These are phyloP conservation scores for Tolypocladium amazonense DNA, from an alignment of 2,329 filamentous ascomycete genomes.

Conservation along the genomic window DNA sequence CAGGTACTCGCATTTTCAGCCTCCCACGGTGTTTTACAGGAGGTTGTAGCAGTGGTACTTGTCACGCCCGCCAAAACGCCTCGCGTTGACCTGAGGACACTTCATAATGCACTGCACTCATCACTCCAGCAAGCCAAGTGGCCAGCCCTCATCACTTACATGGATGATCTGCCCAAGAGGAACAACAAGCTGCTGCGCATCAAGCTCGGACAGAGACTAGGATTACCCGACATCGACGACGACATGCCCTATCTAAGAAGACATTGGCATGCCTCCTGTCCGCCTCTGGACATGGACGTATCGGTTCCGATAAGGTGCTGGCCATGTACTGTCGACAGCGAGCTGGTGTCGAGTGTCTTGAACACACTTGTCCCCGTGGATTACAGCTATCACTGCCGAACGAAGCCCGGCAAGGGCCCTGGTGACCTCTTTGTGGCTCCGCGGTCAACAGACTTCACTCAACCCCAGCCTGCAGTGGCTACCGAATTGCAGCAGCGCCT, in stretches of 20 bases:
- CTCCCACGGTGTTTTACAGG: constrained; percentile 40
- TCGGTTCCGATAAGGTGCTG: constrained; percentile 25
- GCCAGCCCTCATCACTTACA: constrained; percentile 40
- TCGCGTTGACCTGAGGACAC: constrained; percentile 33
- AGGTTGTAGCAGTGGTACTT: constrained; percentile 42
- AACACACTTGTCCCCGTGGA: constrained; percentile 6
- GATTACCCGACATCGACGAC: constrained; percentile 32
- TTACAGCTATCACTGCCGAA: constrained; percentile 8
- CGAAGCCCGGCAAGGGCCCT: not conserved
- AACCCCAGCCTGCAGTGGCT: not conserved
- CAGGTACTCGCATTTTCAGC: constrained; percentile 44
- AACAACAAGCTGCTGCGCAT: constrained; percentile 50
- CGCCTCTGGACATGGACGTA: constrained; percentile 34
- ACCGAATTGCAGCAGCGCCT: constrained; percentile 9
- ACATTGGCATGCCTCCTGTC: constrained; percentile 40
- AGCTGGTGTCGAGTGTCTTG: constrained; percentile 14
- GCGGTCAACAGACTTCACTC: not conserved
- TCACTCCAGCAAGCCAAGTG: constrained; percentile 42
- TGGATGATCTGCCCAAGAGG: constrained; percentile 42
- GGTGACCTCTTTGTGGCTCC: constrained; percentile 14
- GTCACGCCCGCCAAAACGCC: constrained; percentile 33
- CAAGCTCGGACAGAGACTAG: constrained; percentile 36
- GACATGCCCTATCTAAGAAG: constrained; percentile 28
- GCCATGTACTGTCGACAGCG: constrained; percentile 21
- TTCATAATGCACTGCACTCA: constrained; percentile 35